A percentile compares a stretch with the other conserved stretches of the same genome.
Evolutionary conservation across 768 basidiomycete species (phyloP).

Genomic region (Daedalea quercina): DNA sequence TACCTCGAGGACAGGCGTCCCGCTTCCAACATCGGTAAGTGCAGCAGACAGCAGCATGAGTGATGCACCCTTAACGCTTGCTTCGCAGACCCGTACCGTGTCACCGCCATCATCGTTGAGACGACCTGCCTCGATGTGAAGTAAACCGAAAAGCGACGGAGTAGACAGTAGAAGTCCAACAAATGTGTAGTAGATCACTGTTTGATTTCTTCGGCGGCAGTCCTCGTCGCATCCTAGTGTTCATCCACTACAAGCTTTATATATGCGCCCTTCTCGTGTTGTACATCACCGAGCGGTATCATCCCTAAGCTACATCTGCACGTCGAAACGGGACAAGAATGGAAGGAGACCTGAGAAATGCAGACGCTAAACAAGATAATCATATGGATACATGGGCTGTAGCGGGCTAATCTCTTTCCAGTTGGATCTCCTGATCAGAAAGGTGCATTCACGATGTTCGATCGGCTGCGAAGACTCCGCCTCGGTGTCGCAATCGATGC

Average conservation of each 20-base stretch:
- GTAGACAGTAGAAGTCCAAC: conserved; percentile 6
- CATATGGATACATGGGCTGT: conserved; percentile 7
- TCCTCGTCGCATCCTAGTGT: neutral
- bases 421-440: conserved; percentile 15
- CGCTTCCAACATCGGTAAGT: conserved; percentile 92
- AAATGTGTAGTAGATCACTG: neutral
- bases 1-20: conserved; percentile 97
- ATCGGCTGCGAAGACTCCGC: conserved; percentile 38
- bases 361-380: neutral
- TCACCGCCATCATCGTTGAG: conserved; percentile 84
- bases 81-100: conserved; percentile 85
- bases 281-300: neutral
- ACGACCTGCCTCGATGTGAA: conserved; percentile 65
- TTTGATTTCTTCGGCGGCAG: neutral
- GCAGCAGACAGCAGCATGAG: no score
- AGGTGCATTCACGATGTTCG: conserved; percentile 54
- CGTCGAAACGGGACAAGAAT: neutral
- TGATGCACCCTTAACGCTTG: no score
- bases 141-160: conserved; percentile 24
- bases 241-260: conserved; percentile 3
- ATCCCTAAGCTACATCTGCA: conserved; percentile 2
- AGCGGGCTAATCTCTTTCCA: neutral
- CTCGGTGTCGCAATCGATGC: conserved; percentile 54
- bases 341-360: neutral
- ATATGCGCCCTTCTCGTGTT: neutral